These are phyloP conservation scores for Grosmannia clavigera DNA, from an alignment of 2,329 filamentous ascomycete genomes.

Conservation along the genomic window DNA sequence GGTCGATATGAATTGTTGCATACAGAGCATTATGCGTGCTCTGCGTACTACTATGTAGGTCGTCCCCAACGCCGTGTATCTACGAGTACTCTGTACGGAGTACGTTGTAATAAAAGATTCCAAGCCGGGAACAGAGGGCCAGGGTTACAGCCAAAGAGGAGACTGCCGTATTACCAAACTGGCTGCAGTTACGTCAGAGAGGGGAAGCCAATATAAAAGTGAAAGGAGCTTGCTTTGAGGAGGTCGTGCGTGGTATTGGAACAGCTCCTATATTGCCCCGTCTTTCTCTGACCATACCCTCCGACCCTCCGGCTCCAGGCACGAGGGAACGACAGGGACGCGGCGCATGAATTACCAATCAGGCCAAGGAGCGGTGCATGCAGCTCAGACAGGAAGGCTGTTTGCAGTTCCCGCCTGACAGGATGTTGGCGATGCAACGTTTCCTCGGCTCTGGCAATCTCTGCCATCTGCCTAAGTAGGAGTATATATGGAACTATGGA, in stretches of 20 bases:
- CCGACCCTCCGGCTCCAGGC: too few species aligned
- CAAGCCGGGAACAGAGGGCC: neutral
- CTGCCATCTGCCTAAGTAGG: neutral
- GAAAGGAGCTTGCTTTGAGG: neutral
- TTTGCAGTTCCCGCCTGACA: neutral
- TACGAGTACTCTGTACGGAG: too few species aligned
- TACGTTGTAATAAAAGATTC: too few species aligned
- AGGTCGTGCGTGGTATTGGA: neutral
- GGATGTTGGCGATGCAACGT: neutral
- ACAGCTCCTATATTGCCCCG: neutral
- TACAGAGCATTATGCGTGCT: too few species aligned
- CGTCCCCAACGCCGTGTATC: too few species aligned
- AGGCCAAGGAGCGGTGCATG: neutral
- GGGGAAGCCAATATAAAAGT: neutral
- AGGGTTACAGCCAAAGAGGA: neutral
- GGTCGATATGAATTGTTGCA: too few species aligned
- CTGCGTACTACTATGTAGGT: too few species aligned
- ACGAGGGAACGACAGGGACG: neutral
- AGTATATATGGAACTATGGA: too few species aligned
- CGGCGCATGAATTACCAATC: neutral
- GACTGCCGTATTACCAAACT: conserved; percentile 13
- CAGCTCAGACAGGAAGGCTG: neutral
- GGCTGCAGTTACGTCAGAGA: neutral
- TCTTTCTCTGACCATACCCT: neutral
- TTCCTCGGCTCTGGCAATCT: neutral